Base-by-base conservation (phyloP, 768 basidiomycete species). In the Amanita muscaria region DNA sequence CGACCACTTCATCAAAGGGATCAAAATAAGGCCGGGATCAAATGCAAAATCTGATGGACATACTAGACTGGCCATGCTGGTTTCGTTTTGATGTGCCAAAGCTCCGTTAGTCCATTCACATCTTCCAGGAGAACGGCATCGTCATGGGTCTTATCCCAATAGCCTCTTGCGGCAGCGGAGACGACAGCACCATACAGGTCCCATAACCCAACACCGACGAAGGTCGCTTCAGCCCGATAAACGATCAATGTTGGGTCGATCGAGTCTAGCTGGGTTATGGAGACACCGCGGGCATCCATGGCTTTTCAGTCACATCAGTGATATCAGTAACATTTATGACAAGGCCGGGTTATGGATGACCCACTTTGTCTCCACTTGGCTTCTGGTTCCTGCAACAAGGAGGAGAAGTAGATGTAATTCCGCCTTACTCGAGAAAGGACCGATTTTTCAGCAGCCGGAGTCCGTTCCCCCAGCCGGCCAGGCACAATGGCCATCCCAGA, bases 381-480 rank as follows among this genome's bases (percentile, higher is more conserved):
- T 61, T 97, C 92, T 1, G 96, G 96, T 56, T 98, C 94, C 62
- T 98, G 96, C 39, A 99, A 64, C 38, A 99, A 68, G 0, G 93
- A 96, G 1, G 93, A 93, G 61, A 99, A 98, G 63, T 98, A 97
- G 42, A 98, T 97, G 56, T 99, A 99, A 60, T 88, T 94, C 48
- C 96, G 73, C 56, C 82, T 77, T 16, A 97, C 88, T 51, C 91
- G 72, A 4, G 88, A 80, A 12, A 87, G 57, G n/a, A 98, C 85
- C 3, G 83, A 79, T 59, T 91, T 89, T 51, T 89, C 83, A 5
- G 78, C 83, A 1, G 75, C 76, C 5, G 76, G 64, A 59, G 78
- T 59, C 64, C 83, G 51, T 60, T 77, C 58, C 23, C 62, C 58
- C 16, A 57, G 62, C 4, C 64, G 53, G 7, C 75, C 61, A 33